Evolutionary conservation across 441 rosid species (phyloP).

Genomic region (Adansonia madagascariensis): DNA sequence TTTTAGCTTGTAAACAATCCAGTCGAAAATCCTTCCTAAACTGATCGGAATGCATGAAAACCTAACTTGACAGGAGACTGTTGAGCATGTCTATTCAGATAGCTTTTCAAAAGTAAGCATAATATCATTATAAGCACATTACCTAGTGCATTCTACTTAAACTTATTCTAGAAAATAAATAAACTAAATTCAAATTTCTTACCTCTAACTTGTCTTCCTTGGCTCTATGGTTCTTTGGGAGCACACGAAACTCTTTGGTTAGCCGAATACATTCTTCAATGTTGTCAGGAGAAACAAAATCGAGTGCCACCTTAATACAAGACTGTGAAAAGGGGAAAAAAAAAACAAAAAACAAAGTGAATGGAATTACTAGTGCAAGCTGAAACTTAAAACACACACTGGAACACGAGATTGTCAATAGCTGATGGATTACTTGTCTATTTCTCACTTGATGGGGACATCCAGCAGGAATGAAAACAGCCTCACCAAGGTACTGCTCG

Average conservation of each 20-base stretch:
- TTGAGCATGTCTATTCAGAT: not conserved
- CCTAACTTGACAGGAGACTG: not conserved
- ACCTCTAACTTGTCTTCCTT: conserved; percentile 89
- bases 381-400: not conserved
- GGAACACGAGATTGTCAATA: not conserved
- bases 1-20: not conserved
- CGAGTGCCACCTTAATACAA: conserved; percentile 81
- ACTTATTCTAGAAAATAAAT: conserved; percentile 1
- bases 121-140: conserved; percentile 12
- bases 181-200: conserved; percentile 3
- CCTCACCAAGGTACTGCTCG: conserved; percentile 46
- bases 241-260: conserved; percentile 72
- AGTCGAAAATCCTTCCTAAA: not conserved
- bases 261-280: conserved; percentile 65
- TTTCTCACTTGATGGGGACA: conserved; percentile 55
- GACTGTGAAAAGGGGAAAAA: conserved; percentile 45
- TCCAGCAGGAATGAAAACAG: conserved; percentile 50
- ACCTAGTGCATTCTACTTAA: not conserved
- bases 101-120: conserved; percentile 8
- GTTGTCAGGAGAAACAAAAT: conserved; percentile 86
- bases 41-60: not conserved
- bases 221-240: conserved; percentile 66
- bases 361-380: conserved; percentile 14
- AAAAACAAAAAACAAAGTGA: not conserved
- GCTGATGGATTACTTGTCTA: conserved; percentile 34